A percentile compares a stretch with the other conserved stretches of the same genome.
phyloP scores from a whole-genome alignment of 2,329 filamentous ascomycete genomes.

The Fusarium coffeatum region DNA sequence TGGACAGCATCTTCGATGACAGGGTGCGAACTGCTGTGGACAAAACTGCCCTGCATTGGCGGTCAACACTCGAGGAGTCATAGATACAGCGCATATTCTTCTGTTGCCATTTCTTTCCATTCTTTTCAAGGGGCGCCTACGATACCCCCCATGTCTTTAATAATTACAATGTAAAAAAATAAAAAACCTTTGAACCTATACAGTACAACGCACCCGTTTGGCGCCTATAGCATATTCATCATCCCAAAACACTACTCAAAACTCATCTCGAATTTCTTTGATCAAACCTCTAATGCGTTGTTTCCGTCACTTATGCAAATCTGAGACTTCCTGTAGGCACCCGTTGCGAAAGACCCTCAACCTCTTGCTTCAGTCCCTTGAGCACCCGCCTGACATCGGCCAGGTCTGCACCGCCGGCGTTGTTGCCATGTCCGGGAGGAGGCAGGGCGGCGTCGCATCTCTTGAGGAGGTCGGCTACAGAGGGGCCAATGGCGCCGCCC shows the following conservation, averaged over 20 bases:
- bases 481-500: constrained; percentile 55
- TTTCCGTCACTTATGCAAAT: constrained; percentile 54
- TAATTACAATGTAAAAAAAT: constrained; percentile 46
- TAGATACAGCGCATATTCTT: background rate
- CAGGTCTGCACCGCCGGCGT: constrained; percentile 60
- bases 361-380: constrained; percentile 57
- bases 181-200: constrained; percentile 39
- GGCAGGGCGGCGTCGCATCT: constrained; percentile 62
- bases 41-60: constrained; percentile 7
- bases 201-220: constrained; percentile 47
- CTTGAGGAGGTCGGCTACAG: constrained; percentile 62
- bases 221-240: constrained; percentile 48
- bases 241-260: constrained; percentile 42
- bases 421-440: constrained; percentile 54
- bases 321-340: constrained; percentile 58
- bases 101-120: constrained; percentile 36
- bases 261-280: constrained; percentile 10
- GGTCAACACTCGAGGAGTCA: background rate
- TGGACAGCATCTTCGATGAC: background rate
- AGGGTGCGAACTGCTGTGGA: background rate
- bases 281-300: constrained; percentile 7
- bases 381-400: constrained; percentile 58
- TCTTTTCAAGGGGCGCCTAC: constrained; percentile 36
- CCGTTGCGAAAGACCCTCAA: constrained; percentile 58
- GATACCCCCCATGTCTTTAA: constrained; percentile 37